These are phyloP conservation scores for Ustilago lituana DNA, from an alignment of 1,284 basidiomycete species.

Conservation along the genomic window DNA sequence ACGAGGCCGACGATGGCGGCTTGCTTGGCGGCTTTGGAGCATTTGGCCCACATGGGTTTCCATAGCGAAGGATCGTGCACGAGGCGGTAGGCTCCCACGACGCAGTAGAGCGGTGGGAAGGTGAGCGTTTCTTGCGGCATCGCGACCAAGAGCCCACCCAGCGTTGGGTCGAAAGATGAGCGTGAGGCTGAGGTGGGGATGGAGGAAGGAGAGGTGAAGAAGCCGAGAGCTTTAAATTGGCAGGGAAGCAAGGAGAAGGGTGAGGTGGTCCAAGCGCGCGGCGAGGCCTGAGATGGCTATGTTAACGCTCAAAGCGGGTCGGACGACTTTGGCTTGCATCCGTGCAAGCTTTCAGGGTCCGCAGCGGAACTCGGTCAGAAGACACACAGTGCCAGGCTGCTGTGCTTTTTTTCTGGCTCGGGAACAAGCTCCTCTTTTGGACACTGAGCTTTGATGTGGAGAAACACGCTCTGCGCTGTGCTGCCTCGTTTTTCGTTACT, in stretches of 20 bases:
- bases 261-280: neutral
- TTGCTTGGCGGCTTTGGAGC: conserved; percentile 48
- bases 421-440: too few relatives aligned
- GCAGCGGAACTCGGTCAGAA: too few relatives aligned
- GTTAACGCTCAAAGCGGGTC: too few relatives aligned
- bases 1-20: conserved; percentile 36
- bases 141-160: neutral
- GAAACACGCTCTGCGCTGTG: too few relatives aligned
- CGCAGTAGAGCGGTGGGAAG: conserved; percentile 60
- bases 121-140: conserved; percentile 65
- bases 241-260: neutral
- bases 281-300: too few relatives aligned
- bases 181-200: neutral
- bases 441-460: too few relatives aligned
- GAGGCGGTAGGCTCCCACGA: conserved; percentile 63
- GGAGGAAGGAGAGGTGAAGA: neutral
- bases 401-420: too few relatives aligned
- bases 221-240: neutral
- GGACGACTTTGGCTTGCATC: too few relatives aligned
- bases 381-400: too few relatives aligned
- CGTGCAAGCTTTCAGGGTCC: too few relatives aligned
- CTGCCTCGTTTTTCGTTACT: too few relatives aligned
- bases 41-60: conserved; percentile 63
- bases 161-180: neutral
- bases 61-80: conserved; percentile 57